Conservation (phyloP, 768 basidiomycete genomes). For the Fibroporia radiculosa region DNA sequence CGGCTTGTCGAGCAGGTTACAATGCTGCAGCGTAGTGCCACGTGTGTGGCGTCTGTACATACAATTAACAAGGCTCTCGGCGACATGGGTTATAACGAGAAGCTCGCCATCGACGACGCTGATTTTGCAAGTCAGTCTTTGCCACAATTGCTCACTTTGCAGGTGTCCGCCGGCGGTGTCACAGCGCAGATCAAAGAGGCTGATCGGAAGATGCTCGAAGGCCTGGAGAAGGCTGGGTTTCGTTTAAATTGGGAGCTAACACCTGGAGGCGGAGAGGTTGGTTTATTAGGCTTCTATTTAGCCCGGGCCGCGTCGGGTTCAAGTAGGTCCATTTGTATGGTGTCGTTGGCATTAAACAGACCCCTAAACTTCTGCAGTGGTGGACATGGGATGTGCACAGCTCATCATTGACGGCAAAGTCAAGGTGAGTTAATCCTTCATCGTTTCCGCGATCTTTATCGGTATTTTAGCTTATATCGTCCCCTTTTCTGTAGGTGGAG, state of each 20-base stretch:
- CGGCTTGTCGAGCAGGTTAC: constrained; percentile 22
- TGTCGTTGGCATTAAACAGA: background rate
- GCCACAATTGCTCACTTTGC: background rate
- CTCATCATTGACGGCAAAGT: constrained; percentile 15
- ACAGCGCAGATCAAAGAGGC: background rate
- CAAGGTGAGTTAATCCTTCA: background rate
- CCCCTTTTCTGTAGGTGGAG: constrained; percentile 4
- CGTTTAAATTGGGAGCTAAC: constrained; percentile 1
- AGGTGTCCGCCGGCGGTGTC: background rate
- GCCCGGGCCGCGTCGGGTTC: background rate
- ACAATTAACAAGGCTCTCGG: background rate
- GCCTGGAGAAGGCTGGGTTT: constrained; percentile 1
- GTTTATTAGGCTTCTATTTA: background rate
- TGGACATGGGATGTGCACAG: constrained; percentile 17
- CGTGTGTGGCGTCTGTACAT: constrained; percentile 20
- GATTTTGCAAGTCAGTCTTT: constrained; percentile 15
- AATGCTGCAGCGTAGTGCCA: constrained; percentile 36
- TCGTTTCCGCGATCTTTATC: background rate
- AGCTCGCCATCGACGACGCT: constrained; percentile 17
- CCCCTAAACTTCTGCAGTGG: too few relatives aligned
- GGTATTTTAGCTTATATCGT: background rate
- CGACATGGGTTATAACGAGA: background rate
- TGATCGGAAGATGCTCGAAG: constrained; percentile 6
- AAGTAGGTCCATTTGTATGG: background rate
- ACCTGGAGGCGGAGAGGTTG: background rate